A percentile compares a stretch with the other conserved stretches of the same genome.
Evolutionary conservation across 805 yeast species (phyloP).

Genomic region (Nematodospora valgi): DNA sequence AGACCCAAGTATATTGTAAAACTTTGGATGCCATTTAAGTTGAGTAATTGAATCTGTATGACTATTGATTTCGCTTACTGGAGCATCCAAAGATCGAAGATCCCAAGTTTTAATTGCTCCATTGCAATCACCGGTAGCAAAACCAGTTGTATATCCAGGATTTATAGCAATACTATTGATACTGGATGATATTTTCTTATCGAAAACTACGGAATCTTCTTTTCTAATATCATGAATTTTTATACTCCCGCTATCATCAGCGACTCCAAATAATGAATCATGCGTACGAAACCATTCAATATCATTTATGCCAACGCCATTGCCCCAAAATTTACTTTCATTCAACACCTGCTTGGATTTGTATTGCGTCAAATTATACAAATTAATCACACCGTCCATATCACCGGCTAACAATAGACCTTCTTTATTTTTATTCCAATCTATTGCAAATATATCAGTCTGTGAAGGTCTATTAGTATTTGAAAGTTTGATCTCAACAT

Average conservation of each 20-base stretch:
- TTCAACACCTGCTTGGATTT: slow-evolving; percentile 4
- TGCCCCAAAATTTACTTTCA: slow-evolving; percentile 1
- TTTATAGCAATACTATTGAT: slow-evolving; percentile 57
- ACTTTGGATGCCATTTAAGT: slow-evolving; percentile 68
- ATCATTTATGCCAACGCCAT: slow-evolving; percentile 57
- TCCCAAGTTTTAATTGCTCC: slow-evolving; percentile 68
- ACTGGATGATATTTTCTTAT: slow-evolving; percentile 6
- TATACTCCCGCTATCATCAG: slow-evolving; percentile 59
- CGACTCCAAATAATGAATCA: slow-evolving; percentile 57
- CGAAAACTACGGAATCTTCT: slow-evolving; percentile 1
- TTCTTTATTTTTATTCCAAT: slow-evolving; percentile 67
- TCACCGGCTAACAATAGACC: slow-evolving; percentile 62
- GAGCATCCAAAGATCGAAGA: slow-evolving; percentile 36
- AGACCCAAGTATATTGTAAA: slow-evolving; percentile 54
- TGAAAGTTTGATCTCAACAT: slow-evolving; percentile 51
- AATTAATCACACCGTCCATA: slow-evolving; percentile 57
- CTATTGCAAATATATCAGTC: slow-evolving; percentile 64
- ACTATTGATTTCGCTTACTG: slow-evolving; percentile 15
- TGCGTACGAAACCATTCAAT: slow-evolving; percentile 66
- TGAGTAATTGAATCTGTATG: slow-evolving; percentile 58
- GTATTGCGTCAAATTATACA: slow-evolving; percentile 63
- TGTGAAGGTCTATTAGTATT: slow-evolving; percentile 23
- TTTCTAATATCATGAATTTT: slow-evolving; percentile 54
- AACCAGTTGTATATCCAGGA: slow-evolving; percentile 48
- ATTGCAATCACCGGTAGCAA: slow-evolving; percentile 65